Evolutionary conservation across 768 basidiomycete genomes (phyloP).

Genomic region (Strobilomyces dryophilus): DNA sequence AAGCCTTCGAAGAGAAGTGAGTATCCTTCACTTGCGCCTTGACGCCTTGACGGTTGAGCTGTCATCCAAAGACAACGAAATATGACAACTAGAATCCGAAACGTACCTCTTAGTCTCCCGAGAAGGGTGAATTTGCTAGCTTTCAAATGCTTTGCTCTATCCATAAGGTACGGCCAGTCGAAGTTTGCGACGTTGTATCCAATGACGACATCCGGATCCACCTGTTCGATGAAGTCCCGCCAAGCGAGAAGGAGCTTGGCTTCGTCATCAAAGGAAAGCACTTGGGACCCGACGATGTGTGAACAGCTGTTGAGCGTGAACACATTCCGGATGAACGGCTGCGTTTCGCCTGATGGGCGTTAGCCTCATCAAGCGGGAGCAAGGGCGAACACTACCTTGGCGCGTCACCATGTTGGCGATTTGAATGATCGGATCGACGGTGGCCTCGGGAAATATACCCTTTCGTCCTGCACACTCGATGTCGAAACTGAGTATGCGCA

Average conservation of each 20-base stretch:
- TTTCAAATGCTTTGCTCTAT: constrained; percentile 83
- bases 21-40: constrained; percentile 85
- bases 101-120: constrained; percentile 69
- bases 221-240: constrained; percentile 84
- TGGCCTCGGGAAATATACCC: constrained; percentile 93
- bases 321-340: constrained; percentile 94
- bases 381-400: constrained; percentile 58
- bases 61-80: neutral
- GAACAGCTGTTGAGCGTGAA: constrained; percentile 95
- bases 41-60: constrained; percentile 42
- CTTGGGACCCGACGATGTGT: constrained; percentile 97
- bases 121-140: constrained; percentile 64
- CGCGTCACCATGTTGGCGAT: constrained; percentile 99
- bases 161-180: constrained; percentile 95
- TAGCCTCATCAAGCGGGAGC: neutral
- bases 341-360: constrained; percentile 65
- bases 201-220: constrained; percentile 93
- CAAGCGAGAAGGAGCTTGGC: constrained; percentile 71
- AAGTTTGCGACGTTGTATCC: constrained; percentile 95
- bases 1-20: constrained; percentile 97
- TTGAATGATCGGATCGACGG: constrained; percentile 92
- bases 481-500: constrained; percentile 95
- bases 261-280: constrained; percentile 79
- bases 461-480: constrained; percentile 98
- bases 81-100: neutral